Percentiles rank a stretch among this genome's conserved stretches.
Conservation (phyloP, 1,284 basidiomycete species). For the Heterobasidion occidentale region DNA sequence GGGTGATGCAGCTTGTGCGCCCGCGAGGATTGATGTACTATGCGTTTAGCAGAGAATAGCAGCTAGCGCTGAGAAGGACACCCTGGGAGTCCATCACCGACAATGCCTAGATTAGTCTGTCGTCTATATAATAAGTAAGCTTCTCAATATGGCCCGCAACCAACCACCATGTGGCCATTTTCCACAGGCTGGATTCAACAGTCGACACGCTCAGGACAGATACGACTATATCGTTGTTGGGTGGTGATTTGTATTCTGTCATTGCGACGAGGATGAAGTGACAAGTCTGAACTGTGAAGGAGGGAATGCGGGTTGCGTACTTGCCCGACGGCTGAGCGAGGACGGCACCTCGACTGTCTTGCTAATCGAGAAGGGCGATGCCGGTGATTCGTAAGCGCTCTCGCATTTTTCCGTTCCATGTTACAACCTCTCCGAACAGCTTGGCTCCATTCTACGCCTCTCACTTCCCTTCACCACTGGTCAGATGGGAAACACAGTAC, state of each 20-base stretch:
- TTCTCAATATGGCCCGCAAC: no score
- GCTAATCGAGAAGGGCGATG: constrained; percentile 7
- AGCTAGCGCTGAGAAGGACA: no score
- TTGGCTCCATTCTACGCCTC: constrained; percentile 4
- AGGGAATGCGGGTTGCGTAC: constrained; percentile 9
- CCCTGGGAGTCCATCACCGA: no score
- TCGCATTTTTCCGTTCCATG: background rate
- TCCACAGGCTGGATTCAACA: background rate
- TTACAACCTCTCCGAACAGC: background rate
- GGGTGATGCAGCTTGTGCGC: no score
- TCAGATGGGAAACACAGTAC: constrained; percentile 8
- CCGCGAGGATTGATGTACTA: no score
- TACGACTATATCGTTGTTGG: background rate
- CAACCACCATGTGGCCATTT: background rate
- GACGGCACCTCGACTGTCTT: constrained; percentile 2
- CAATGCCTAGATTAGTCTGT: no score
- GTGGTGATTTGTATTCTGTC: background rate
- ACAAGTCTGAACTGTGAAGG: background rate
- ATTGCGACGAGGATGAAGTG: background rate
- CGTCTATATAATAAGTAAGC: no score
- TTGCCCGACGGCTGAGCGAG: constrained; percentile 9
- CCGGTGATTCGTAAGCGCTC: constrained; percentile 5
- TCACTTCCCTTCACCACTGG: constrained; percentile 6
- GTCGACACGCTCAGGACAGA: background rate
- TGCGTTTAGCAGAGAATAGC: no score